Conservation (phyloP, 2,329 filamentous ascomycete species). For the Beauveria bassiana region DNA sequence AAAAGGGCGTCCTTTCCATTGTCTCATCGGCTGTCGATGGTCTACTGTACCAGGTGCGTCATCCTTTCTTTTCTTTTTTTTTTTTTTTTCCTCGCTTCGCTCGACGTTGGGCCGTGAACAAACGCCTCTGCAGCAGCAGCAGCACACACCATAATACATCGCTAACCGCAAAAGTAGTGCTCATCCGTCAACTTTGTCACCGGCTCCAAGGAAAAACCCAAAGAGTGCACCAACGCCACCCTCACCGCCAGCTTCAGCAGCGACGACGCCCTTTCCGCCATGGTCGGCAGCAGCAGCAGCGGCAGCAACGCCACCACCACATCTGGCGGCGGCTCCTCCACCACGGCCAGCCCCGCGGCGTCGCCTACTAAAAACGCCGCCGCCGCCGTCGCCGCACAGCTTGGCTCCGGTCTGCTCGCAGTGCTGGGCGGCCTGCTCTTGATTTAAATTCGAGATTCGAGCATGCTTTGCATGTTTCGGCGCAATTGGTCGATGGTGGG, state of each 20-base stretch:
- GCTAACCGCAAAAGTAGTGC: conserved; percentile 31
- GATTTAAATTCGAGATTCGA: background rate
- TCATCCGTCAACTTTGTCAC: conserved; percentile 47
- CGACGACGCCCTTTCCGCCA: conserved; percentile 27
- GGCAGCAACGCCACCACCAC: background rate
- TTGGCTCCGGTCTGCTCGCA: conserved; percentile 1
- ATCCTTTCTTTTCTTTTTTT: rapidly evolving
- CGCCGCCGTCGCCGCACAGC: background rate
- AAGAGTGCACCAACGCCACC: conserved; percentile 29
- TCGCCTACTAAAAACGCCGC: background rate
- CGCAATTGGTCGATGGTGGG: too few relatives aligned
- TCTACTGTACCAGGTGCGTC: conserved; percentile 45
- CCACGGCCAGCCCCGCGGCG: background rate
- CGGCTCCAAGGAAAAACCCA: conserved; percentile 25
- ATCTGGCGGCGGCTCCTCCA: background rate
- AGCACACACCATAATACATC: too few relatives aligned
- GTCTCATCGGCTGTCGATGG: conserved; percentile 48
- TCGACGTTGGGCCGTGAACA: background rate
- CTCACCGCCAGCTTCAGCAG: conserved; percentile 23
- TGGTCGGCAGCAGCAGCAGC: conserved; percentile 19
- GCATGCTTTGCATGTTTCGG: background rate
- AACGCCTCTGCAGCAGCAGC: too few relatives aligned
- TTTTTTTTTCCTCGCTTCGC: conserved; percentile 3
- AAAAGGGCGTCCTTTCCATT: conserved; percentile 47
- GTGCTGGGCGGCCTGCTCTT: background rate